Evolutionary conservation across 2,329 filamentous ascomycete species (phyloP), one percentile per base, ranked within the genome.

Genomic region (Aspergillus unguis): DNA sequence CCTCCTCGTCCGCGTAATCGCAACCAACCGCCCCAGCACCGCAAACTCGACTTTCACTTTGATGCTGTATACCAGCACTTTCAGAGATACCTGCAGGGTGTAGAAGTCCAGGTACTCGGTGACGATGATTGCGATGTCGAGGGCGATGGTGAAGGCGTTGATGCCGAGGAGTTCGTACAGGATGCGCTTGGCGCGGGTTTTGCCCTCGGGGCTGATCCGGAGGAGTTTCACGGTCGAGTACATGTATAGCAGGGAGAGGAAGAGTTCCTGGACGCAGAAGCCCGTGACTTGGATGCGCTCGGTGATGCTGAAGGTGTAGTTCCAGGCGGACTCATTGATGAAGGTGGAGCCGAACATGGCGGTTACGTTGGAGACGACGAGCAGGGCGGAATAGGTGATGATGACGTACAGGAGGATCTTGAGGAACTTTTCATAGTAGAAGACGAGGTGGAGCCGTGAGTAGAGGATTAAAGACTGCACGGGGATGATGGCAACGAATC

Each of bases 201-300:
- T 62, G 6, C 65, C 63, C 29, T 73, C 65, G 3, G 71, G 69
- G 42, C 77, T 72, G 3, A 75, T 57, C 3, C 70, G 71, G 36
- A 82, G 67, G 6, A 81, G 68, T 73, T 70, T 73, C 41, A 78
- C 64, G 0, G 80, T 78, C 57, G 81, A 77, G 55, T 63, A 65
- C 38, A 83, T 80, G 59, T 81, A 83, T 10, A 81, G 65, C 0
- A 66, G 61, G 1, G 79, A 81, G 40, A 83, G 72, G 33, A 80
- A 69, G 35, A 76, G 65, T 55, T 83, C 80, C 62, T 83, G 80
- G 5, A 80, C 35, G 52, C 77, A 81, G 62, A 83, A 83, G 6
- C 78, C 70, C 3, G 76, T 74, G 45, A 83, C 72, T 58, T 83
- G 79, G 8, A 82, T 70, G 57, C 78, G 77, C 55, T 83, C 80